These are phyloP conservation scores for Nematocida sp. DNA, from an alignment of 371 early-diverging fungal genomes.

Conservation along the genomic window DNA sequence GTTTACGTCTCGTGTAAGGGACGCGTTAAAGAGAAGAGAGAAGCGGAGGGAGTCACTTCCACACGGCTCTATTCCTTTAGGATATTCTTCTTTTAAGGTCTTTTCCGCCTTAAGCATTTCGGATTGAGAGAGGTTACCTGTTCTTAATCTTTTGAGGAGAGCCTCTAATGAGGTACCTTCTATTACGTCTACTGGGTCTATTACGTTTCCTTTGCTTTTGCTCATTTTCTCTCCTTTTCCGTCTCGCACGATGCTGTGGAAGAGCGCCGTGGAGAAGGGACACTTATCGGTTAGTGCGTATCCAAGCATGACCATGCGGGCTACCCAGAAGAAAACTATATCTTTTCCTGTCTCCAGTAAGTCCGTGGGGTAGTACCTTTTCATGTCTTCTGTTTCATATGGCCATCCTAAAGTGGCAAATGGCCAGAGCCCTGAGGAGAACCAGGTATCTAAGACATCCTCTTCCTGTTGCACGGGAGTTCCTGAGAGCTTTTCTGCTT, in stretches of 20 bases:
- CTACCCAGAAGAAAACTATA: constrained; percentile 99
- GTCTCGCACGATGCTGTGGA: constrained; percentile 98
- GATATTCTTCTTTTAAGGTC: constrained; percentile 78
- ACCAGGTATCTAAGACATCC: constrained; percentile 99
- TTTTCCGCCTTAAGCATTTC: constrained; percentile 75
- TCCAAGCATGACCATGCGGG: constrained; percentile 97
- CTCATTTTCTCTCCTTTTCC: constrained; percentile 98
- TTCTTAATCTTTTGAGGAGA: constrained; percentile 73
- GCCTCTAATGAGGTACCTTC: constrained; percentile 77
- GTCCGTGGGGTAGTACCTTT: constrained; percentile 81
- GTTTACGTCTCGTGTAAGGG: constrained; percentile 82
- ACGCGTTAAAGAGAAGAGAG: constrained; percentile 82
- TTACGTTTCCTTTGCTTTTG: constrained; percentile 94
- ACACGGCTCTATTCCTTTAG: constrained; percentile 93
- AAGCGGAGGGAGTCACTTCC: constrained; percentile 98
- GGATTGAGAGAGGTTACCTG: constrained; percentile 77
- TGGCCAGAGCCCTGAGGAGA: constrained; percentile 96
- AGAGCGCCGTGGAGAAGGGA: constrained; percentile 80
- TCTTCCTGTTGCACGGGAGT: constrained; percentile 73
- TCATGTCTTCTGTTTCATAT: constrained; percentile 70
- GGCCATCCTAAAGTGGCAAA: constrained; percentile 95
- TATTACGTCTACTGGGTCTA: constrained; percentile 95
- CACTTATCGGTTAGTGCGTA: constrained; percentile 82
- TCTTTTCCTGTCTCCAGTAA: constrained; percentile 96
- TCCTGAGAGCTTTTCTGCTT: constrained; percentile 68